phyloP scores from a whole-genome alignment of 2,329 filamentous ascomycete species.

The Microdochium bolleyi region DNA sequence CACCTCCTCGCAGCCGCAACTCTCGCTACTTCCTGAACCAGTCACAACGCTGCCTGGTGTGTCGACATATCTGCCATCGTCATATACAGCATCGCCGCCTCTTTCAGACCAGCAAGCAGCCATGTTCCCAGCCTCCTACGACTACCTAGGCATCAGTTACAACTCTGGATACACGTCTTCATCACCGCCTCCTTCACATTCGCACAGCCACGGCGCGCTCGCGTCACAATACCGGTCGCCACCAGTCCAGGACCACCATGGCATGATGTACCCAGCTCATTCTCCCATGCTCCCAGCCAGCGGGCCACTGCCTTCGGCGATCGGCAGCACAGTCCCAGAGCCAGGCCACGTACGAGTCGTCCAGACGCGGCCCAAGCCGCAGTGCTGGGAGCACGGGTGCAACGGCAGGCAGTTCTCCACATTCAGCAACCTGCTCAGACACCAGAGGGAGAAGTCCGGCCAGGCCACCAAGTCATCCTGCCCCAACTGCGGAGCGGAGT shows the following conservation, averaged over 20 bases:
- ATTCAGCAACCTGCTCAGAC: constrained; percentile 87
- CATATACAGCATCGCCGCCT: constrained; percentile 37
- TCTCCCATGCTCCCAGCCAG: constrained; percentile 24
- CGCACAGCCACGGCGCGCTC: constrained; percentile 11
- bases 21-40: constrained; percentile 43
- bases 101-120: constrained; percentile 30
- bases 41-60: constrained; percentile 29
- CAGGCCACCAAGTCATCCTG: constrained; percentile 84
- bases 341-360: constrained; percentile 57
- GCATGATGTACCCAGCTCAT: constrained; percentile 35
- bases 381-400: constrained; percentile 96
- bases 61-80: constrained; percentile 33
- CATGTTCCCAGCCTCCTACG: constrained; percentile 17
- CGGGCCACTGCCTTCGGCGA: background rate
- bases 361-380: constrained; percentile 78
- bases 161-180: constrained; percentile 18
- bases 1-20: constrained; percentile 39
- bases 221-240: constrained; percentile 32
- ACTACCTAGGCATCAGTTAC: constrained; percentile 38
- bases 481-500: constrained; percentile 86
- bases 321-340: constrained; percentile 22
- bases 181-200: constrained; percentile 9
- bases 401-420: constrained; percentile 94
- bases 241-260: constrained; percentile 7
- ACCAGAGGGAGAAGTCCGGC: constrained; percentile 91